These are phyloP conservation scores for Eimeria falciformis DNA, from an alignment of 169 alveolate species.

Conservation along the genomic window DNA sequence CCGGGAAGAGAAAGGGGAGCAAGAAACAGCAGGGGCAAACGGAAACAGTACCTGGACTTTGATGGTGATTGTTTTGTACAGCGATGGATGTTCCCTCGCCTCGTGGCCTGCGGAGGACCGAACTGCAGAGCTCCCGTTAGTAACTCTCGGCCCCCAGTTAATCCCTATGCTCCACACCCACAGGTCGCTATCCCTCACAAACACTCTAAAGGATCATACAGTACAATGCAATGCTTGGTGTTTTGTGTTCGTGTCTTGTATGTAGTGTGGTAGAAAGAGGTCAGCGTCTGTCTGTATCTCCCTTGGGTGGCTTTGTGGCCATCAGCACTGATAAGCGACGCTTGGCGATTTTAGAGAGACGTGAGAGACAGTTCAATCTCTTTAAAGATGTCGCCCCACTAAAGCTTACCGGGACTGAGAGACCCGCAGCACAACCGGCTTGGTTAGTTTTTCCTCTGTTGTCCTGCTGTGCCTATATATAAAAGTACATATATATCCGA, in stretches of 20 bases:
- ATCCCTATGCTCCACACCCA: background rate
- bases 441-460: background rate
- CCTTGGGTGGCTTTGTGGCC: constrained; percentile 31
- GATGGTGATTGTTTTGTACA: constrained; percentile 63
- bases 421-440: constrained; percentile 33
- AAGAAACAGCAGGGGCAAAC: background rate
- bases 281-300: constrained; percentile 41
- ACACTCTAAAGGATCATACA: background rate
- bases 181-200: background rate
- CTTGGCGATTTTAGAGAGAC: constrained; percentile 18
- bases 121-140: constrained; percentile 46
- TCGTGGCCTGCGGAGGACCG: constrained; percentile 44
- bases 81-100: constrained; percentile 53
- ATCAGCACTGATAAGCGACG: constrained; percentile 62
- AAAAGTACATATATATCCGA: no score
- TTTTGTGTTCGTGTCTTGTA: background rate
- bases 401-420: constrained; percentile 5
- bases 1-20: background rate
- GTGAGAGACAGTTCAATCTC: background rate
- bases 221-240: background rate
- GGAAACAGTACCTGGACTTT: background rate
- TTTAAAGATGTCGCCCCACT: constrained; percentile 35
- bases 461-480: background rate
- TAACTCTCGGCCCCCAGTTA: background rate
- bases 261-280: constrained; percentile 49